Evolutionary conservation across 1,284 basidiomycete genomes (phyloP).

Genomic region (Amylostereum areolatum): DNA sequence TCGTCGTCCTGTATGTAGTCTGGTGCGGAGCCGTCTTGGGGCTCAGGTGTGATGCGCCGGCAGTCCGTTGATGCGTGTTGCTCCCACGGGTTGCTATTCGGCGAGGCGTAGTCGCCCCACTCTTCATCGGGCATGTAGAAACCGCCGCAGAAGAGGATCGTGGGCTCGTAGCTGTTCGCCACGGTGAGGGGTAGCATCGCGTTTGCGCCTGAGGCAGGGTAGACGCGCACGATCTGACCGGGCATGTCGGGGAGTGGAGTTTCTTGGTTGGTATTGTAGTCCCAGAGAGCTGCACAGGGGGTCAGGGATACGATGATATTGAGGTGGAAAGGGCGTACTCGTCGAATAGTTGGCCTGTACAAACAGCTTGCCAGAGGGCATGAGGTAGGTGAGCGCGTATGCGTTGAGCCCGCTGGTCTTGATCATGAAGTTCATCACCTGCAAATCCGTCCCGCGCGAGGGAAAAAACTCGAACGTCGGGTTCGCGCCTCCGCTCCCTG

Average conservation of each 20-base stretch:
- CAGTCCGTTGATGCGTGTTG: constrained; percentile 61
- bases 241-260: constrained; percentile 60
- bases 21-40: constrained; percentile 50
- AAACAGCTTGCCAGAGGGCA: constrained; percentile 81
- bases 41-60: constrained; percentile 78
- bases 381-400: constrained; percentile 81
- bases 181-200: constrained; percentile 91
- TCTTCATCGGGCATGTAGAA: constrained; percentile 66
- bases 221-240: constrained; percentile 69
- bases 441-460: constrained; percentile 44
- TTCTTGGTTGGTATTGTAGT: constrained; percentile 55
- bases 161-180: constrained; percentile 82
- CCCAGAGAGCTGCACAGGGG: constrained; percentile 55
- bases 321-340: constrained; percentile 43
- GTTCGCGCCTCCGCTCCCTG: constrained; percentile 60
- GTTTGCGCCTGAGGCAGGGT: constrained; percentile 87
- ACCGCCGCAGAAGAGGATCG: constrained; percentile 88
- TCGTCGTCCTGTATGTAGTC: constrained; percentile 67
- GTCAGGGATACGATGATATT: no score
- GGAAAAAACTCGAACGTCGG: constrained; percentile 83
- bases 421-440: constrained; percentile 73
- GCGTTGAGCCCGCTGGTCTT: constrained; percentile 86
- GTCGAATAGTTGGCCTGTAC: constrained; percentile 83
- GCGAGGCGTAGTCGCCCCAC: constrained; percentile 70
- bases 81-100: constrained; percentile 59